Conservation (phyloP, 306 rosid genomes). For the Abrus precatorius region DNA sequence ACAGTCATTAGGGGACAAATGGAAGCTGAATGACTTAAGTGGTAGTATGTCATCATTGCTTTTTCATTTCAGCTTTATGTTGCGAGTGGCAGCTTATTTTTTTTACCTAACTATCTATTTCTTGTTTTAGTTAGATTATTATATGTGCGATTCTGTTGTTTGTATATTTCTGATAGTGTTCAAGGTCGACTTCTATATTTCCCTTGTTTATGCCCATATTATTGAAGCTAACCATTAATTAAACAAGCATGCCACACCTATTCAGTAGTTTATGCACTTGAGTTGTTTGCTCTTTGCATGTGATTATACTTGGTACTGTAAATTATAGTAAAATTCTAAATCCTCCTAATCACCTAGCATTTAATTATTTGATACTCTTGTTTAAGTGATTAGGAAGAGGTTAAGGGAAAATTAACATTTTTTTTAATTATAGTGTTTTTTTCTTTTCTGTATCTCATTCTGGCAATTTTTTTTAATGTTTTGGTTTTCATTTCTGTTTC, state of each 20-base stretch:
- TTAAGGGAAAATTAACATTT: background rate
- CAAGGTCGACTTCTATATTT: background rate
- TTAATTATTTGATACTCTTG: background rate
- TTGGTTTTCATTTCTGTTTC: background rate
- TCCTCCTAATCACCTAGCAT: no score
- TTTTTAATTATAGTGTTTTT: background rate
- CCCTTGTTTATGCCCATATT: constrained; percentile 7
- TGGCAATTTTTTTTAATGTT: constrained; percentile 20
- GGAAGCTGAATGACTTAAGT: constrained; percentile 73
- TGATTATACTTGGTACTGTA: background rate
- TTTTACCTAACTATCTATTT: background rate
- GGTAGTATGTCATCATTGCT: constrained; percentile 53
- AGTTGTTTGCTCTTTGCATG: constrained; percentile 17
- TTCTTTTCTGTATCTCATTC: constrained; percentile 11
- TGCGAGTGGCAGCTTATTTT: background rate
- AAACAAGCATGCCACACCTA: constrained; percentile 7
- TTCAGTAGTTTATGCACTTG: background rate
- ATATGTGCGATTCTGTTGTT: background rate
- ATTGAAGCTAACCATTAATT: constrained; percentile 12
- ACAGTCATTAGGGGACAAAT: constrained; percentile 71
- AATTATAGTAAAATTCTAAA: background rate
- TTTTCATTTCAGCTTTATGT: background rate
- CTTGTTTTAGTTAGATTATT: background rate
- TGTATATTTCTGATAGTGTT: background rate
- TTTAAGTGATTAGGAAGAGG: background rate